A percentile compares a stretch with the other conserved stretches of the same genome.
Conservation (phyloP, 257 asterid species). For the Solanum sejunctum region DNA sequence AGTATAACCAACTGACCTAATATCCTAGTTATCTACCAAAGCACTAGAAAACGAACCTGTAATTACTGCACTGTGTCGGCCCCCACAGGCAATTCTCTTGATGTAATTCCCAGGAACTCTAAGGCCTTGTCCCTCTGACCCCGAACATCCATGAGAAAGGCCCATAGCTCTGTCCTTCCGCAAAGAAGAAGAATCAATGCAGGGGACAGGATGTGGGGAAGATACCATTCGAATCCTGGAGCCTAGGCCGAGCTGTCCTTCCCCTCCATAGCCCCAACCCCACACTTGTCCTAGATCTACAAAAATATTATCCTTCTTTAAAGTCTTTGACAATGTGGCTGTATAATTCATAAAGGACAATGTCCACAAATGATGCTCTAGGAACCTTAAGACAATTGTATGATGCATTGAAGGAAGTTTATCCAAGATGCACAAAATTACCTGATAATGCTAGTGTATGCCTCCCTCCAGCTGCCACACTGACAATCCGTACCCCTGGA, state of each 20-base stretch:
- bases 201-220: slow-evolving; percentile 92
- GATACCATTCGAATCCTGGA: slow-evolving; percentile 90
- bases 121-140: slow-evolving; percentile 45
- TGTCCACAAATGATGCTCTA: background rate
- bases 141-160: slow-evolving; percentile 46
- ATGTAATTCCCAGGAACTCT: slow-evolving; percentile 74
- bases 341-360: background rate
- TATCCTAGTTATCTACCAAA: background rate
- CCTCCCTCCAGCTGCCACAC: slow-evolving; percentile 96
- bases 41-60: slow-evolving; percentile 41
- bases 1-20: background rate
- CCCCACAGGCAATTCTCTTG: slow-evolving; percentile 94
- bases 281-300: slow-evolving; percentile 96
- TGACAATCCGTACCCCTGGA: slow-evolving; percentile 64
- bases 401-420: background rate
- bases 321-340: background rate
- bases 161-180: slow-evolving; percentile 40
- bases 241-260: slow-evolving; percentile 96
- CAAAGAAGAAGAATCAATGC: slow-evolving; percentile 48
- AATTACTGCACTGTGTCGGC: slow-evolving; percentile 87
- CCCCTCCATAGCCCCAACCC: slow-evolving; percentile 99
- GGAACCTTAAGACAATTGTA: background rate
- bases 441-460: slow-evolving; percentile 94
- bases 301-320: slow-evolving; percentile 6
- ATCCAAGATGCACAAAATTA: slow-evolving; percentile 11